These are phyloP conservation scores for Angomonas ambiguus DNA, from an alignment of 208 protist genomes.

Conservation along the genomic window DNA sequence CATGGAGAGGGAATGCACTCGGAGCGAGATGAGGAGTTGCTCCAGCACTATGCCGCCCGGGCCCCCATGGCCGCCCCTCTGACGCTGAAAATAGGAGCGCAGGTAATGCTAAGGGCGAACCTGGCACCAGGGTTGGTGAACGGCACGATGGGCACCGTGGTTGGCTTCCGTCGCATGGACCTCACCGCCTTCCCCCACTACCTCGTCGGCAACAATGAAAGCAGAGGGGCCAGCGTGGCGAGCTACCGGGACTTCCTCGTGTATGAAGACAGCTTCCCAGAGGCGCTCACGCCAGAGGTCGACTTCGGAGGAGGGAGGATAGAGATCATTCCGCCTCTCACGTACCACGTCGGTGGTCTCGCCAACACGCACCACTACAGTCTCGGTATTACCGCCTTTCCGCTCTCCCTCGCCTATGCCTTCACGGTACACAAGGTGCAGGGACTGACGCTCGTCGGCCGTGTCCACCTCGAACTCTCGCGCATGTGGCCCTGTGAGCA, in stretches of 20 bases:
- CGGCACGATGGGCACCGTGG: constrained; percentile 80
- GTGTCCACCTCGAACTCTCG: constrained; percentile 82
- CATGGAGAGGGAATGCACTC: constrained; percentile 70
- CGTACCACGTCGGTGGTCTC: constrained; percentile 55
- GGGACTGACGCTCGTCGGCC: constrained; percentile 75
- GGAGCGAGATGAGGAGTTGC: constrained; percentile 63
- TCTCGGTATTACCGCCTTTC: constrained; percentile 70
- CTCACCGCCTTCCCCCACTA: constrained; percentile 42
- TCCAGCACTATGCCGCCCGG: constrained; percentile 53
- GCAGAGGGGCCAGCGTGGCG: not conserved
- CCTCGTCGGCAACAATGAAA: constrained; percentile 13
- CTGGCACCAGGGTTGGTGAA: constrained; percentile 72
- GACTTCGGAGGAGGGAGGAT: constrained; percentile 64
- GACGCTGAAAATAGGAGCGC: constrained; percentile 60
- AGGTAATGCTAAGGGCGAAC: constrained; percentile 85
- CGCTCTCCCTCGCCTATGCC: constrained; percentile 82
- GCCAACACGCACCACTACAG: constrained; percentile 77
- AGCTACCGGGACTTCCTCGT: constrained; percentile 17
- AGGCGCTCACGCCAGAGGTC: constrained; percentile 60
- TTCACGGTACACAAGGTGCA: constrained; percentile 93
- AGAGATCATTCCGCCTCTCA: constrained; percentile 73
- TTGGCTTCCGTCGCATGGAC: constrained; percentile 57
- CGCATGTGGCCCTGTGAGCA: constrained; percentile 86
- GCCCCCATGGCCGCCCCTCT: constrained; percentile 48
- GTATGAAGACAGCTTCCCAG: constrained; percentile 24